phyloP scores from a whole-genome alignment of 2,329 filamentous ascomycete species.

The Exophiala calicioides region DNA sequence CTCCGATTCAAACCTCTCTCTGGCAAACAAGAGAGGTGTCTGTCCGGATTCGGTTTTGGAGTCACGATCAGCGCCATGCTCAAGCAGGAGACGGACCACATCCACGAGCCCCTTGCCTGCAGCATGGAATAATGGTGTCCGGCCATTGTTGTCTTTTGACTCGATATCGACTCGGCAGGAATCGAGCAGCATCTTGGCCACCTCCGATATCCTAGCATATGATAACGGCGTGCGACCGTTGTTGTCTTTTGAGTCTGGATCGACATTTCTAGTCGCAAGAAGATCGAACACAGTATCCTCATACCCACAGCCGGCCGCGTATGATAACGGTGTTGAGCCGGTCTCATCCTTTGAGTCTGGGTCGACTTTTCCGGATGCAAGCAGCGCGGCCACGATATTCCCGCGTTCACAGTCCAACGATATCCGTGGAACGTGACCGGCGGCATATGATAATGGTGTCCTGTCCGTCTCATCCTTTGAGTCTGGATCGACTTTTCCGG shows the following conservation, averaged over 20 bases:
- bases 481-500: conserved; percentile 1
- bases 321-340: conserved; percentile 14
- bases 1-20: too few species aligned
- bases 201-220: too few species aligned
- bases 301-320: conserved; percentile 5
- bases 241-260: conserved; percentile 10
- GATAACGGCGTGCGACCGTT: conserved; percentile 3
- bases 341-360: conserved; percentile 13
- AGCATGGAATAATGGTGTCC: conserved; percentile 1
- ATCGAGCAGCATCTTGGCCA: conserved; percentile 10
- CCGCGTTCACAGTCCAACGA: too few species aligned
- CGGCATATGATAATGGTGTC: conserved; percentile 14
- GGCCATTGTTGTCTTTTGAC: background rate
- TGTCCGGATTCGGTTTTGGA: too few species aligned
- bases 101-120: conserved; percentile 1
- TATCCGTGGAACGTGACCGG: too few species aligned
- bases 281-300: conserved; percentile 16
- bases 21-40: too few species aligned
- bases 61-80: too few species aligned
- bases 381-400: conserved; percentile 13
- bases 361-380: conserved; percentile 14
- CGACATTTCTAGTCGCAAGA: conserved; percentile 5
- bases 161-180: conserved; percentile 8
- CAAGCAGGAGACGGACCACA: conserved; percentile 24
- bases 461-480: conserved; percentile 7